These are phyloP conservation scores for Trichoderma gracile DNA, from an alignment of 2,329 filamentous ascomycete genomes.

Conservation along the genomic window DNA sequence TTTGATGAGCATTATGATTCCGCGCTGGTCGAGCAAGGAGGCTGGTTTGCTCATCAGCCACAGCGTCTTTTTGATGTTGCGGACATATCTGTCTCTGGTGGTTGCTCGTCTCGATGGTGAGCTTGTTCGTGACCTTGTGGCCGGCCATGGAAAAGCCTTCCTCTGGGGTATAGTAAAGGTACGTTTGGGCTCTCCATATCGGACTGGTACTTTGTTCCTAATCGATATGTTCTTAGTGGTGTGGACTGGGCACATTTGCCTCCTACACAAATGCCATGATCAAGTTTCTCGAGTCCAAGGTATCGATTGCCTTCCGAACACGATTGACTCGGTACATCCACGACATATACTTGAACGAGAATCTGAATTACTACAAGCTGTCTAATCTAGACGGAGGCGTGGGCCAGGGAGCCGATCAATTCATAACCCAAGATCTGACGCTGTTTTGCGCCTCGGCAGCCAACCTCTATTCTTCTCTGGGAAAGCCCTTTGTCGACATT, in stretches of 20 bases:
- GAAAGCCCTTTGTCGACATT: conserved; percentile 97
- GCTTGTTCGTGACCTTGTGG: conserved; percentile 94
- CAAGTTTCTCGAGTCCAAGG: conserved; percentile 96
- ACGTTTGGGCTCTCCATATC: conserved; percentile 31
- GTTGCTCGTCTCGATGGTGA: conserved; percentile 93
- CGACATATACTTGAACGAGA: conserved; percentile 91
- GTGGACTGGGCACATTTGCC: conserved; percentile 86
- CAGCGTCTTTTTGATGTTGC: conserved; percentile 81
- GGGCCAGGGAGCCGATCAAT: conserved; percentile 90
- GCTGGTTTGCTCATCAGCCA: conserved; percentile 87
- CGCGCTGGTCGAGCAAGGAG: conserved; percentile 93
- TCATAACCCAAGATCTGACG: conserved; percentile 95
- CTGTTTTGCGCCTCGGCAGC: conserved; percentile 92
- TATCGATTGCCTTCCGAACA: conserved; percentile 96
- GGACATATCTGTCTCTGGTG: conserved; percentile 91
- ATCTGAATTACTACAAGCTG: conserved; percentile 94
- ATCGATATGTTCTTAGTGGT: conserved; percentile 60
- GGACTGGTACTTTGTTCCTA: background rate
- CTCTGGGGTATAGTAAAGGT: conserved; percentile 83
- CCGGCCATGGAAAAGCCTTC: conserved; percentile 86
- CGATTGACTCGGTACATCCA: conserved; percentile 95
- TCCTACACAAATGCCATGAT: conserved; percentile 99
- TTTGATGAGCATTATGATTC: conserved; percentile 96
- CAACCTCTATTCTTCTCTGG: conserved; percentile 89
- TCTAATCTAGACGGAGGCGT: conserved; percentile 90